These are phyloP conservation scores for Cercospora brassicicola DNA, from an alignment of 2,329 filamentous ascomycete genomes.

Conservation along the genomic window DNA sequence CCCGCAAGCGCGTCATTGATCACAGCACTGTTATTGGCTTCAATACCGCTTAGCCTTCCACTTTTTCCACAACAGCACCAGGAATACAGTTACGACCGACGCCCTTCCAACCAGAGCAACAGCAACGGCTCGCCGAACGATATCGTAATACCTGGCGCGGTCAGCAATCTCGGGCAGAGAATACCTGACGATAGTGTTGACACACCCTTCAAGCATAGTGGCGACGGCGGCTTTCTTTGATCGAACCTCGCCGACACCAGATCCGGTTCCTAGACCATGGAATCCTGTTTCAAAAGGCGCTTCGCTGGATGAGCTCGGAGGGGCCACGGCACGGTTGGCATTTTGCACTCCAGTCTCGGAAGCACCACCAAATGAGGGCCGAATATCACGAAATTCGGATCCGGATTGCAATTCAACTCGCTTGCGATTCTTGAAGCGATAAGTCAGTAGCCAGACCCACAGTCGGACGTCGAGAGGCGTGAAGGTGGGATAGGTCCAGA, in stretches of 20 bases:
- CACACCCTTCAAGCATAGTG: conserved; percentile 51
- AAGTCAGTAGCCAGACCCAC: conserved; percentile 61
- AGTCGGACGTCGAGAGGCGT: conserved; percentile 62
- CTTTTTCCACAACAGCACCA: conserved; percentile 23
- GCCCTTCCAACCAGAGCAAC: conserved; percentile 44
- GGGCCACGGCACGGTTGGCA: background rate
- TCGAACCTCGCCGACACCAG: conserved; percentile 35
- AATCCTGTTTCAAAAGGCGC: conserved; percentile 47
- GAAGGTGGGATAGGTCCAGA: conserved; percentile 70
- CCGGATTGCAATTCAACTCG: conserved; percentile 38
- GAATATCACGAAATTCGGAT: conserved; percentile 26
- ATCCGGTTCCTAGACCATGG: conserved; percentile 48
- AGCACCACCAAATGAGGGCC: conserved; percentile 33
- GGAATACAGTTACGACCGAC: conserved; percentile 21
- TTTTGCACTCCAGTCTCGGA: conserved; percentile 27
- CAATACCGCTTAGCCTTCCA: background rate
- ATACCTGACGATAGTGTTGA: conserved; percentile 27
- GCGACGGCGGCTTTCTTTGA: conserved; percentile 48
- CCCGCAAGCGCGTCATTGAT: background rate
- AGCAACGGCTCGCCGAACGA: conserved; percentile 50
- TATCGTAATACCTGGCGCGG: conserved; percentile 49
- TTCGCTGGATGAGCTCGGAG: conserved; percentile 21
- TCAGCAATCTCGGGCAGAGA: conserved; percentile 36
- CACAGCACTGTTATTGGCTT: background rate
- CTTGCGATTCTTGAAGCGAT: conserved; percentile 57